Percentiles rank a stretch among this genome's conserved stretches.
These are phyloP conservation scores for Porphyrellus sp. DNA, from an alignment of 1,284 basidiomycete species.

Conservation along the genomic window DNA sequence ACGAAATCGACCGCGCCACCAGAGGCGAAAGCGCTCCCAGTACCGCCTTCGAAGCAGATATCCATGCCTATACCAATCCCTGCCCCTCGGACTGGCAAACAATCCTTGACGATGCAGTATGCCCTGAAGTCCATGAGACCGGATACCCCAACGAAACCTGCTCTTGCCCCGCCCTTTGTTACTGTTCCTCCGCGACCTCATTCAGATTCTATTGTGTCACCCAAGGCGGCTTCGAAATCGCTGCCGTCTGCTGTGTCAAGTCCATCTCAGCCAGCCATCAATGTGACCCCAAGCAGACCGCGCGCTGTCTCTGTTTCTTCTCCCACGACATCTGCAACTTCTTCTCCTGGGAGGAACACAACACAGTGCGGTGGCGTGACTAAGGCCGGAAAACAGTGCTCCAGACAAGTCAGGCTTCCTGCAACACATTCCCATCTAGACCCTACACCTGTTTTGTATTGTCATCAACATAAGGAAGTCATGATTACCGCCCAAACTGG, in stretches of 20 bases:
- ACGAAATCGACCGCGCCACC: conserved; percentile 7
- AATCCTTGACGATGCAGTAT: conserved; percentile 61
- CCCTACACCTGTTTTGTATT: conserved; percentile 49
- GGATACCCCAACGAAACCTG: conserved; percentile 12
- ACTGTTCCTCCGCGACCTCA: conserved; percentile 27
- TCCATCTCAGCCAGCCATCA: conserved; percentile 6
- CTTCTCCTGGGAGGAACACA: conserved; percentile 30
- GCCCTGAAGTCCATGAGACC: conserved; percentile 40
- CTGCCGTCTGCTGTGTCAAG: conserved; percentile 6
- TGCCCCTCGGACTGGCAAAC: conserved; percentile 17
- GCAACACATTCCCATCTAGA: conserved; percentile 40
- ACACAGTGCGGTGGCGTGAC: conserved; percentile 63
- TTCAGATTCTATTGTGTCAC: conserved; percentile 16
- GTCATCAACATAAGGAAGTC: conserved; percentile 63
- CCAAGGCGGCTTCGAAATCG: conserved; percentile 1
- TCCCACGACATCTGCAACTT: conserved; percentile 19
- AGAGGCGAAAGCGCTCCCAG: conserved; percentile 8
- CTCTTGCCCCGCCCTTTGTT: conserved; percentile 16
- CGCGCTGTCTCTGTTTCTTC: conserved; percentile 36
- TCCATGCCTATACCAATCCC: conserved; percentile 33
- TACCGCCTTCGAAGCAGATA: conserved; percentile 24
- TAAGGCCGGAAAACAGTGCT: conserved; percentile 62
- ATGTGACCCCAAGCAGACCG: conserved; percentile 16
- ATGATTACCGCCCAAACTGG: conserved; percentile 48
- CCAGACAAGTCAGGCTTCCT: conserved; percentile 53